Percentiles rank a stretch among this genome's conserved stretches.
Evolutionary conservation across 1,284 basidiomycete genomes (phyloP).

Genomic region (Papiliotrema fonsecae): DNA sequence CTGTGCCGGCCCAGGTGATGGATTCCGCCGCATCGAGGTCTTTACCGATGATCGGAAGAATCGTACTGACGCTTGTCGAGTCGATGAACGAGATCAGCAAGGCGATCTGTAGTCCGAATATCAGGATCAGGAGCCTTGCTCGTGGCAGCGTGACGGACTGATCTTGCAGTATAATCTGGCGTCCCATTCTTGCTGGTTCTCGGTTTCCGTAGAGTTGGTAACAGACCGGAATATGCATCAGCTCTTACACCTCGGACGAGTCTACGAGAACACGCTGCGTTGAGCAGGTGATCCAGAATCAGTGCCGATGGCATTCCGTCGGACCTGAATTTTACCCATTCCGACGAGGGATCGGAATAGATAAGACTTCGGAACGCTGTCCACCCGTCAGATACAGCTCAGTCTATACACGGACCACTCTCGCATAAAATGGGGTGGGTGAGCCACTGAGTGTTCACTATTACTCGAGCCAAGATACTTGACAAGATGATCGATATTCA

Average conservation of each 20-base stretch:
- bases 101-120: constrained; percentile 22
- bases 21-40: constrained; percentile 23
- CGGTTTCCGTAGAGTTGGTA: no score
- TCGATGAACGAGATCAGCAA: constrained; percentile 30
- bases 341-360: constrained; percentile 5
- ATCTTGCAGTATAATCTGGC: constrained; percentile 9
- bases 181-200: neutral
- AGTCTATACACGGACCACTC: neutral
- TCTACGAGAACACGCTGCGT: neutral
- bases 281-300: neutral
- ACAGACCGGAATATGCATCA: no score
- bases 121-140: constrained; percentile 13
- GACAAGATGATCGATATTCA: constrained; percentile 10
- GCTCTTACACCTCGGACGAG: neutral
- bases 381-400: neutral
- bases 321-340: neutral
- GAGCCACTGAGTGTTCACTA: no score
- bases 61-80: constrained; percentile 30
- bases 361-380: constrained; percentile 5
- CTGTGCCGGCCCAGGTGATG: constrained; percentile 35
- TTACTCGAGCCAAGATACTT: neutral
- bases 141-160: constrained; percentile 12
- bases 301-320: neutral
- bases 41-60: constrained; percentile 22
- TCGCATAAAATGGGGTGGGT: no score